Evolutionary conservation across 1,284 basidiomycete genomes (phyloP).

Genomic region (Ustilago hordei): DNA sequence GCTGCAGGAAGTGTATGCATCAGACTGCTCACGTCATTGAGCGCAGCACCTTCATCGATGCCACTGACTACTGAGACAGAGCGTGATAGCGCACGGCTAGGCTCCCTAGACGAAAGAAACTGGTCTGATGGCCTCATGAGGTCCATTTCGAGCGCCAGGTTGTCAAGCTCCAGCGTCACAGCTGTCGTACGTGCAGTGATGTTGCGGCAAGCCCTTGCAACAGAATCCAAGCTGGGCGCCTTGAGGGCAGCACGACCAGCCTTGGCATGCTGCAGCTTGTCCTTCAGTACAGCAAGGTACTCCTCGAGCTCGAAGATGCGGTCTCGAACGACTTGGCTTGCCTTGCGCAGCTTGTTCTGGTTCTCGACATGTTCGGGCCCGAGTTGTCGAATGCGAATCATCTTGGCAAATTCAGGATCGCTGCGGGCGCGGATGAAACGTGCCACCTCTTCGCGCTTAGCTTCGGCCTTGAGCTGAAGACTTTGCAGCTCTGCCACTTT

Average conservation of each 20-base stretch:
- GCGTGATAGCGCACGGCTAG: conserved; percentile 22
- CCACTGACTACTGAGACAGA: conserved; percentile 34
- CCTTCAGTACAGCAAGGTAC: conserved; percentile 78
- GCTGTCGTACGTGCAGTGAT: conserved; percentile 76
- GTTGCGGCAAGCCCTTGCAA: conserved; percentile 84
- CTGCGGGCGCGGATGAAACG: conserved; percentile 80
- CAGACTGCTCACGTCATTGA: conserved; percentile 29
- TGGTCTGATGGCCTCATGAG: conserved; percentile 30
- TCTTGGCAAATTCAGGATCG: conserved; percentile 82
- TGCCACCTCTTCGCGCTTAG: conserved; percentile 63
- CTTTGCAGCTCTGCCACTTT: conserved; percentile 71
- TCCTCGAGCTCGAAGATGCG: conserved; percentile 82
- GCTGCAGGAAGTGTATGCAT: conserved; percentile 35
- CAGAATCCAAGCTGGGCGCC: conserved; percentile 83
- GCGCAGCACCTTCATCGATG: conserved; percentile 18
- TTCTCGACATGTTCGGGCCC: conserved; percentile 87
- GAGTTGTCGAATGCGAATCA: conserved; percentile 82
- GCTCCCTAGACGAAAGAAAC: conserved; percentile 11
- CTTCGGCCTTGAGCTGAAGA: conserved; percentile 71
- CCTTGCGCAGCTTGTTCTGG: conserved; percentile 79
- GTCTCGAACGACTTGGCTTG: conserved; percentile 78
- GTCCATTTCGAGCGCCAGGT: conserved; percentile 75
- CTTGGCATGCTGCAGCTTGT: conserved; percentile 76
- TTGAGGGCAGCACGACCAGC: conserved; percentile 76
- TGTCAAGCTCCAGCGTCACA: conserved; percentile 75